A percentile compares a stretch with the other conserved stretches of the same genome.
phyloP scores from a whole-genome alignment of 768 basidiomycete genomes.

The Lactarius pseudohatsudake region DNA sequence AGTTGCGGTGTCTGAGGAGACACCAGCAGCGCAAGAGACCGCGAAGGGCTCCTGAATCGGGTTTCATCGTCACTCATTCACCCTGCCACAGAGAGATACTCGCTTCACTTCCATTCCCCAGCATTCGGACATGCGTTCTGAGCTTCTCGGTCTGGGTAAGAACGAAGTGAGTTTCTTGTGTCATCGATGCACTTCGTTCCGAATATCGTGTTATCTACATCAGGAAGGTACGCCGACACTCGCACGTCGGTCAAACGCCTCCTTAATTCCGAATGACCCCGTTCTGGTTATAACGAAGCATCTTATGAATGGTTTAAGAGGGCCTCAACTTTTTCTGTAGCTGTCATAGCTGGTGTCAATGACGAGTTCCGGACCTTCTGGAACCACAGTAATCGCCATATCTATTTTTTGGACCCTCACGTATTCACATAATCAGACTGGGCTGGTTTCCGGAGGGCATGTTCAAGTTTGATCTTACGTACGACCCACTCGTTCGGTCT shows the following conservation, averaged over 20 bases:
- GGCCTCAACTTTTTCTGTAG: too few species aligned
- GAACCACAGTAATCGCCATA: too few species aligned
- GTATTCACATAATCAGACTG: neutral
- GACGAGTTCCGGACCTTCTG: too few species aligned
- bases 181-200: neutral
- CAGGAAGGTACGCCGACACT: neutral
- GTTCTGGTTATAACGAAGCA: neutral
- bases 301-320: neutral
- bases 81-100: neutral
- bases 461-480: too few species aligned
- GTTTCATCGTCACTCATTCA: neutral
- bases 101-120: neutral
- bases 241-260: neutral
- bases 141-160: neutral
- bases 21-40: neutral
- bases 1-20: neutral
- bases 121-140: neutral
- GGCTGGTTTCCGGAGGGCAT: too few species aligned
- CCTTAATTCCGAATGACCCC: neutral
- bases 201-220: neutral
- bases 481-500: too few species aligned
- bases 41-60: slow-evolving; percentile 1
- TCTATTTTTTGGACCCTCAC: neutral
- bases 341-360: too few species aligned
- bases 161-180: neutral